Conservation (phyloP, 495 filamentous ascomycete species). For the Podospora australis region DNA sequence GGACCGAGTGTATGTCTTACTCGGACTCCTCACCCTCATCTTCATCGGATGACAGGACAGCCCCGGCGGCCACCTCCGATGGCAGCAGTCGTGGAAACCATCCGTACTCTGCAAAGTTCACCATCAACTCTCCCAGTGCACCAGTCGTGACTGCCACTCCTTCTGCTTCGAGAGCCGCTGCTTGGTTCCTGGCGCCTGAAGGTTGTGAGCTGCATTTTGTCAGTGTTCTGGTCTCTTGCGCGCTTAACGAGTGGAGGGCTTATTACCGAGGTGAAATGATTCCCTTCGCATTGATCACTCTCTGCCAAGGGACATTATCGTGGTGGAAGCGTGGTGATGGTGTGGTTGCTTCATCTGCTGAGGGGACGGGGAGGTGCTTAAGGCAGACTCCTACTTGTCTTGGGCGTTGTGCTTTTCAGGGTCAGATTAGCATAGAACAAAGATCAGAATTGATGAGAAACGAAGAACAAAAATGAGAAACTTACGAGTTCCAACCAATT, state of each 20-base stretch:
- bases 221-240: background rate
- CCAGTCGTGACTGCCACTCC: conserved; percentile 61
- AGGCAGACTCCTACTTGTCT: conserved; percentile 85
- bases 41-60: conserved; percentile 10
- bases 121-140: conserved; percentile 61
- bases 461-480: conserved; percentile 1
- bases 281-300: conserved; percentile 82
- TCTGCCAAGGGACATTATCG: conserved; percentile 86
- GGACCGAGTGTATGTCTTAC: background rate
- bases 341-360: conserved; percentile 4
- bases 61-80: conserved; percentile 36
- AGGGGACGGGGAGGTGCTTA: conserved; percentile 64
- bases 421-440: background rate
- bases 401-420: conserved; percentile 52
- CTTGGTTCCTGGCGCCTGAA: conserved; percentile 63
- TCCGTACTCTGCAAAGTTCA: conserved; percentile 61
- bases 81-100: conserved; percentile 66
- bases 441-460: background rate
- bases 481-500: conserved; percentile 72
- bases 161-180: conserved; percentile 56
- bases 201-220: conserved; percentile 48
- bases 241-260: background rate
- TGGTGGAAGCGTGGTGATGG: conserved; percentile 50
- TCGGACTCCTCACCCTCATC: conserved; percentile 8
- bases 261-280: conserved; percentile 72